These are phyloP conservation scores for Dillenia turbinata DNA, from an alignment of 164 flowering plant genomes.

Conservation along the genomic window DNA sequence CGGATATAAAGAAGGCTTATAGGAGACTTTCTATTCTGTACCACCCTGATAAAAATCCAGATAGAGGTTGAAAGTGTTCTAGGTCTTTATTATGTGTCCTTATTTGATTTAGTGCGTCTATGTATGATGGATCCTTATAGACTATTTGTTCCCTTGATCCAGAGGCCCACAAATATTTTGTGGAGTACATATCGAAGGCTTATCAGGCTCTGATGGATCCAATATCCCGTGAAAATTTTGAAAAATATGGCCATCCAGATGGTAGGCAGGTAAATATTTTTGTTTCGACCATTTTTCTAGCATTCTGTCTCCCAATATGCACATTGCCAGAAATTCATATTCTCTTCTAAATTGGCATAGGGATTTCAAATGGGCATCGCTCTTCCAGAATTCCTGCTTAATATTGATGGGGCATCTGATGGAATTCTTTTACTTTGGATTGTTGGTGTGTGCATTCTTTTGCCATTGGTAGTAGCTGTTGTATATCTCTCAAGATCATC, in stretches of 20 bases:
- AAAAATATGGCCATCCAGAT: slow-evolving; percentile 99
- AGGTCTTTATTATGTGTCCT: slow-evolving; percentile 8
- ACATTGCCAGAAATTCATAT: too few species aligned
- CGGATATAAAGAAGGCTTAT: slow-evolving; percentile 91
- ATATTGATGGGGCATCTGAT: slow-evolving; percentile 90
- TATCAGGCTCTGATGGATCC: slow-evolving; percentile 98
- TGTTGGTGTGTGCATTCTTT: slow-evolving; percentile 88
- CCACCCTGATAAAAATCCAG: slow-evolving; percentile 99
- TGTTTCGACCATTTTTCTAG: too few species aligned
- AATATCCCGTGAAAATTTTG: slow-evolving; percentile 88
- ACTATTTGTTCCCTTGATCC: slow-evolving; percentile 19
- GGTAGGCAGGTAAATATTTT: slow-evolving; percentile 74
- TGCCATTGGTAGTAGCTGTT: slow-evolving; percentile 87
- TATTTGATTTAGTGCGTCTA: neutral
- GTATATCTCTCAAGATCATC: slow-evolving; percentile 88
- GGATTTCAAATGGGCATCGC: slow-evolving; percentile 99
- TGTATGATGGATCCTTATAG: neutral
- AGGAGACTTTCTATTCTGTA: slow-evolving; percentile 93
- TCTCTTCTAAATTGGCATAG: slow-evolving; percentile 20
- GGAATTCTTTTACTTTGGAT: slow-evolving; percentile 86
- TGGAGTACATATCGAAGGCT: slow-evolving; percentile 94
- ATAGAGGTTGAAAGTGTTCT: slow-evolving; percentile 78
- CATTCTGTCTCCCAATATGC: too few species aligned
- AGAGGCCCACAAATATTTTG: slow-evolving; percentile 92
- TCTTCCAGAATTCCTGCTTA: slow-evolving; percentile 84